phyloP scores from a whole-genome alignment of 2,329 filamentous ascomycete species.

The Xylaria sp. region DNA sequence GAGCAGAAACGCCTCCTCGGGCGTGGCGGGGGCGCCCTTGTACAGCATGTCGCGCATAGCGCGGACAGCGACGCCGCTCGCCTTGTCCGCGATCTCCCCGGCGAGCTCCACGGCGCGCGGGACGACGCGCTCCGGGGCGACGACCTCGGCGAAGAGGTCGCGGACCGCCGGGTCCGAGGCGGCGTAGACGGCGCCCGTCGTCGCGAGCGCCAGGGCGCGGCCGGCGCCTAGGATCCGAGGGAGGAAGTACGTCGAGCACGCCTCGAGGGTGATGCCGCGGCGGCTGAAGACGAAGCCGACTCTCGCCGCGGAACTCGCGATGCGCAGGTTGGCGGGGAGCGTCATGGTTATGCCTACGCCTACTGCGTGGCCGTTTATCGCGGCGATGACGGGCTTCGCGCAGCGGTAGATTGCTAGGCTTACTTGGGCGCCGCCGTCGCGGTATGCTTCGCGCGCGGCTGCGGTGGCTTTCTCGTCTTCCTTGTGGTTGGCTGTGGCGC shows the following conservation, averaged over 20 bases:
- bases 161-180: conserved; percentile 63
- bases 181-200: conserved; percentile 72
- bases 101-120: conserved; percentile 74
- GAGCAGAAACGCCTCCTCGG: conserved; percentile 77
- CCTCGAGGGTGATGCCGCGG: conserved; percentile 78
- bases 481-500: neutral
- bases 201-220: conserved; percentile 72
- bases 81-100: conserved; percentile 73
- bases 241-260: conserved; percentile 76
- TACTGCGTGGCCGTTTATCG: conserved; percentile 69
- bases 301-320: conserved; percentile 69
- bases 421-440: conserved; percentile 65
- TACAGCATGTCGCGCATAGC: conserved; percentile 73
- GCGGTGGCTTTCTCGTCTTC: neutral
- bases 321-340: conserved; percentile 63
- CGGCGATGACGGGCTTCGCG: conserved; percentile 68
- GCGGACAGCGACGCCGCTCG: conserved; percentile 70
- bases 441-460: conserved; percentile 46
- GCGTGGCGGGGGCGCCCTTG: conserved; percentile 61
- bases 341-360: conserved; percentile 73
- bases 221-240: conserved; percentile 74
- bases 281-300: conserved; percentile 80
- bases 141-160: conserved; percentile 73
- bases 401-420: conserved; percentile 67
- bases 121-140: conserved; percentile 70